These are phyloP conservation scores for Penicillium arizonense DNA, from an alignment of 495 filamentous ascomycete species.

Conservation along the genomic window DNA sequence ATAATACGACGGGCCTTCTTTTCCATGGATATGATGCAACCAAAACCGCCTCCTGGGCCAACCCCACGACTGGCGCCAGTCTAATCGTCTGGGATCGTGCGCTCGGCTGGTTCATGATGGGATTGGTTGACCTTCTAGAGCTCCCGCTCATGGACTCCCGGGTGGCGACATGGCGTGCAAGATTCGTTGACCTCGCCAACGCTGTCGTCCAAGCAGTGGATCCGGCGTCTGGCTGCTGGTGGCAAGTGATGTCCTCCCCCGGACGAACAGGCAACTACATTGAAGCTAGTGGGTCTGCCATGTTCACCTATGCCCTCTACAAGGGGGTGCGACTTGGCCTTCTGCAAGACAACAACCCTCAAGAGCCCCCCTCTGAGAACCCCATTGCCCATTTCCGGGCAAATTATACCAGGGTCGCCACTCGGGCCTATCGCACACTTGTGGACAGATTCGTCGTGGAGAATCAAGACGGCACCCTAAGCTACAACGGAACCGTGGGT, in stretches of 20 bases:
- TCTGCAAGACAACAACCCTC: constrained; percentile 9
- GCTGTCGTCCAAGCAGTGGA: constrained; percentile 47
- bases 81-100: constrained; percentile 58
- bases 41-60: constrained; percentile 54
- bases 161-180: constrained; percentile 9
- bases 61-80: constrained; percentile 51
- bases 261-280: constrained; percentile 56
- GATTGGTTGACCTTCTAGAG: constrained; percentile 54
- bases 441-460: constrained; percentile 38
- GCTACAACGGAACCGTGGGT: constrained; percentile 54
- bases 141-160: constrained; percentile 29
- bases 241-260: constrained; percentile 53
- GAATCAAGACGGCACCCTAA: constrained; percentile 38
- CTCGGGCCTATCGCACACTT: constrained; percentile 32
- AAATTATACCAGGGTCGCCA: constrained; percentile 20
- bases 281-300: constrained; percentile 57
- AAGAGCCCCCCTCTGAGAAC: neutral
- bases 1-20: constrained; percentile 45
- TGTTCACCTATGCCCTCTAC: constrained; percentile 57
- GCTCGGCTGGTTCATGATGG: constrained; percentile 61
- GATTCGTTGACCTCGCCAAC: constrained; percentile 39
- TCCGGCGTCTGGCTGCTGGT: constrained; percentile 52
- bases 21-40: constrained; percentile 59
- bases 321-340: constrained; percentile 51
- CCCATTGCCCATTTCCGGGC: neutral